Evolutionary conservation across 2,329 filamentous ascomycete genomes (phyloP), one percentile per base, ranked within the genome.

Genomic region (Leptosphaerulina australis): DNA sequence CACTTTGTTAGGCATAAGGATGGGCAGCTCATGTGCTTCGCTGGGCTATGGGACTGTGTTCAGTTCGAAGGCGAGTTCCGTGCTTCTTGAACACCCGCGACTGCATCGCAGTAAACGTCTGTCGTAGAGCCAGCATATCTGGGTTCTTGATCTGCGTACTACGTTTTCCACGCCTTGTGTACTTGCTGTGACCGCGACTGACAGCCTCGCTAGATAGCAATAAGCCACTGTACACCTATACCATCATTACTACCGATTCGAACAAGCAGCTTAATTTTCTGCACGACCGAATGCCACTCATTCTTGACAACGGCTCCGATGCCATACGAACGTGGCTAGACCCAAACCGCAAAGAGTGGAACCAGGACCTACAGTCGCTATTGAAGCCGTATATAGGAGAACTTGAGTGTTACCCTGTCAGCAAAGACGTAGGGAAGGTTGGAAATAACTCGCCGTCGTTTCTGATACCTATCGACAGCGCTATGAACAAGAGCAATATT

Each of bases 221-320:
- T 2, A 81, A 89, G 56, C 89, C 87, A 70, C 75, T 85, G 4
- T 97, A 93, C 70, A 95, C 91, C 0, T 99, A 96, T 72, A 93
- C 92, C 1, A 85, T 99, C 68, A 93, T 97, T 70, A 99, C 94
- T 1, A 97, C 93, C 1, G 83, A 87, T 53, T 89, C 91, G 6
- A 96, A 93, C 64, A 79, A 86, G 55, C 88, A 93, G 69, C 79
- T 97, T 38, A 85, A 80, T 21, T 97, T 96, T 60, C 78, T 99
- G 14, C 94, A 99, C 69, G 88, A 96, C 66, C 86, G 94, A 12
- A 99, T 99, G 94, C 94, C 94, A 0, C 93, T 96, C 5, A 89
- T 97, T 22, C 72, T 99, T 0, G 86, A 97, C 5, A 85, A 88
- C 4, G 85, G 85, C 3, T 90, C 87, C 0, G 81, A 88, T 1